Base-by-base conservation (phyloP, 768 basidiomycete genomes). In the Mycena metata region DNA sequence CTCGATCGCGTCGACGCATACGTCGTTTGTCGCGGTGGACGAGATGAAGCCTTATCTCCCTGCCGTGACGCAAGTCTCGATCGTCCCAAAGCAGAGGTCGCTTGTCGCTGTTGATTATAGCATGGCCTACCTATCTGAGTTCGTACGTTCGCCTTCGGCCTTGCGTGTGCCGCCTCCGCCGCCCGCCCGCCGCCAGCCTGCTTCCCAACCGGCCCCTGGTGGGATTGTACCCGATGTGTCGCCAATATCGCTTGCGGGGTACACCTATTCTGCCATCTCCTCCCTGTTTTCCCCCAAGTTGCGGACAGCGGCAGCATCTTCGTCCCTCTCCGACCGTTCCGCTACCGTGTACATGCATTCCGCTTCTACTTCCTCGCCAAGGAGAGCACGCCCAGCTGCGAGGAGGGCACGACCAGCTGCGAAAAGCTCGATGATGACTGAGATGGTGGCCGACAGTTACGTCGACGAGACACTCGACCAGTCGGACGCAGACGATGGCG, bases 11-110 rank as follows among this genome's bases (percentile, higher is more conserved):
- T 69, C 67, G 41, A 55, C 51, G 23, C 69, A 69, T 46, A 69
- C 69, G 4, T 69, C 69, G 16, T 66, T 70, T 36, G 69, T 72
- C 61, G 71, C 71, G 15, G 59, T 72, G 39, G 71, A 72, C 45
- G 71, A 69, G 58, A 13, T 55, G 39, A 39, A 41, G 46, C 50
- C 58, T 15, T 19, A 46, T n/a, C n/a, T n/a, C n/a, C n/a, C n/a
- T n/a, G n/a, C n/a, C n/a, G n/a, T n/a, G n/a, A n/a, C n/a, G n/a
- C n/a, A n/a, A n/a, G n/a, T n/a, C n/a, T n/a, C n/a, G n/a, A n/a
- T 24, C 30, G 57, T 30, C 52, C 2, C 33, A 19, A n/a, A 30
- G 30, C 30, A 30, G 3, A 30, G 3, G 30, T 30, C 30, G 30
- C 6, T 8, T 12, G 52, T 19, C 33, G 10, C 52, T 10, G 52